Conservation (phyloP, 257 asterid species). For the Plantago elongata region DNA sequence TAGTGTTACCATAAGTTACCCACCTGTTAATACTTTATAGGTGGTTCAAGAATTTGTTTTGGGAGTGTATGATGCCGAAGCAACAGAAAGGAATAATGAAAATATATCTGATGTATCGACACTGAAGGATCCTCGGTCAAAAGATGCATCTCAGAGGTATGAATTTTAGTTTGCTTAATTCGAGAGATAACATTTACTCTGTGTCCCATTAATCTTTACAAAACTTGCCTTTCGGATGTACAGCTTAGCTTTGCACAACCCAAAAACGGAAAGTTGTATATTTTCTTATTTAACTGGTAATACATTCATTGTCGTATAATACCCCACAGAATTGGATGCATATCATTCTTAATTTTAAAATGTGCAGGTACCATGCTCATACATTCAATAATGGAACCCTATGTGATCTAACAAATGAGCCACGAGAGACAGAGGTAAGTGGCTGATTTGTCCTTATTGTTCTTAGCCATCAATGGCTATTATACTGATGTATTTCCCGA, state of each 20-base stretch:
- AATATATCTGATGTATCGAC: constrained; percentile 74
- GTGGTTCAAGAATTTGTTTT: constrained; percentile 83
- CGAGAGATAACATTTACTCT: background rate
- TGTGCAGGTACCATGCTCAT: constrained; percentile 87
- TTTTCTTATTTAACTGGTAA: too few species aligned
- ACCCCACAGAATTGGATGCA: constrained; percentile 2
- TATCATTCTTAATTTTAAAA: constrained; percentile 4
- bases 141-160: constrained; percentile 98
- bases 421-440: constrained; percentile 88
- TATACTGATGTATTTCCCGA: constrained; percentile 18
- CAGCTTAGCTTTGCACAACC: too few species aligned
- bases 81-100: constrained; percentile 72
- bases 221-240: too few species aligned
- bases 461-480: constrained; percentile 13
- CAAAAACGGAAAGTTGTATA: too few species aligned
- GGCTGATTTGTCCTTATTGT: constrained; percentile 16
- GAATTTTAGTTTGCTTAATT: constrained; percentile 16
- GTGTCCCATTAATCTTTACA: too few species aligned
- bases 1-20: background rate
- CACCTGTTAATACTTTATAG: constrained; percentile 30
- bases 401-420: constrained; percentile 87
- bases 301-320: too few species aligned
- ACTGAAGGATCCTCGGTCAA: constrained; percentile 91
- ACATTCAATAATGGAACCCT: constrained; percentile 76
- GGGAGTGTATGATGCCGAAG: constrained; percentile 82